phyloP scores from a whole-genome alignment of 2,329 filamentous ascomycete genomes.

The Calonectria honghensis region DNA sequence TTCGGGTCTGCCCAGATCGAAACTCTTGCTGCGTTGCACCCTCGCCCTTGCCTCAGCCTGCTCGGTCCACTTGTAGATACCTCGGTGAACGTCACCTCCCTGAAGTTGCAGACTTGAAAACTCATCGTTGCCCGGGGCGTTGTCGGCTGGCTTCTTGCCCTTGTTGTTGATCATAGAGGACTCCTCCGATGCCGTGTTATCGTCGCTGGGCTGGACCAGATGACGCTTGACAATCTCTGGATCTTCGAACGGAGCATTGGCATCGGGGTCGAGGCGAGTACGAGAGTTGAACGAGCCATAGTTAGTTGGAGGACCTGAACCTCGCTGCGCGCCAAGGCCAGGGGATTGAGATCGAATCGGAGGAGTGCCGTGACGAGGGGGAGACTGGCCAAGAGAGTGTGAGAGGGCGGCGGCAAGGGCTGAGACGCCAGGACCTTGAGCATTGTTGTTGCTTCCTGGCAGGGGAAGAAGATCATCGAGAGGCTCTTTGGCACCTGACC shows the following conservation, averaged over 20 bases:
- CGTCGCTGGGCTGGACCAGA: slow-evolving; percentile 81
- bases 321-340: slow-evolving; percentile 59
- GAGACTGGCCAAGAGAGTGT: slow-evolving; percentile 81
- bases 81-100: slow-evolving; percentile 94
- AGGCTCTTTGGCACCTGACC: slow-evolving; percentile 47
- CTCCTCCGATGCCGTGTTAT: slow-evolving; percentile 67
- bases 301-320: slow-evolving; percentile 77
- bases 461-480: slow-evolving; percentile 76
- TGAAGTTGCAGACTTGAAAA: slow-evolving; percentile 96
- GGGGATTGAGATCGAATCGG: slow-evolving; percentile 64
- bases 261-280: slow-evolving; percentile 69
- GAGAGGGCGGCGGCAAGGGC: slow-evolving; percentile 92
- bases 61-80: slow-evolving; percentile 98
- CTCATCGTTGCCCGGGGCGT: slow-evolving; percentile 79
- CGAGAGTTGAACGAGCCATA: slow-evolving; percentile 91
- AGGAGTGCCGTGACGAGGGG: slow-evolving; percentile 81
- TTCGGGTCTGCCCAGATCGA: slow-evolving; percentile 84
- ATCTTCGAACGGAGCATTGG: slow-evolving; percentile 83
- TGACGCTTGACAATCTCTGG: slow-evolving; percentile 94
- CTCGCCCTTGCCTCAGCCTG: slow-evolving; percentile 84
- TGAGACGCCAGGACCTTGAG: slow-evolving; percentile 87
- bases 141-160: slow-evolving; percentile 71
- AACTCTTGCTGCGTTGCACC: slow-evolving; percentile 89
- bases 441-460: slow-evolving; percentile 77
- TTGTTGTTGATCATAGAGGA: slow-evolving; percentile 66